Evolutionary conservation across 2,329 filamentous ascomycete species (phyloP).

Genomic region (Sporothrix globosa): DNA sequence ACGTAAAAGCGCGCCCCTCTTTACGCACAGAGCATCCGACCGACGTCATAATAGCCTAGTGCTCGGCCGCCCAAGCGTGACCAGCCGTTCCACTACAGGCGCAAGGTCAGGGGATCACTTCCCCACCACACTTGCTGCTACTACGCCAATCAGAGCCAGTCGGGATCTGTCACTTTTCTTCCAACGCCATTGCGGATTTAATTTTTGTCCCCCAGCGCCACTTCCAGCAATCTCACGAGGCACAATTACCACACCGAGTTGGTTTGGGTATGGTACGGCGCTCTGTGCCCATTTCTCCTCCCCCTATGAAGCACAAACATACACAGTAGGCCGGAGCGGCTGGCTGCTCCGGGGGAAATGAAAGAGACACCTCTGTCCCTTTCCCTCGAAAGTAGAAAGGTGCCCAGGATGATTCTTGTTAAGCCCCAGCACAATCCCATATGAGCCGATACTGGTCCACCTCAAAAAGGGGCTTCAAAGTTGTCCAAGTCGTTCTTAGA

Average conservation of each 20-base stretch:
- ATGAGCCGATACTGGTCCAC: neutral
- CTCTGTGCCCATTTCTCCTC: neutral
- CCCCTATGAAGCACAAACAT: conserved; percentile 1
- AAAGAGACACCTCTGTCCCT: neutral
- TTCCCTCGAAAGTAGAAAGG: neutral
- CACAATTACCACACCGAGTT: conserved; percentile 23
- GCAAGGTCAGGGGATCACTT: conserved; percentile 30
- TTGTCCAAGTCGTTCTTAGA: neutral
- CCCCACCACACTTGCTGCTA: conserved; percentile 26
- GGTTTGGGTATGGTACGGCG: conserved; percentile 14
- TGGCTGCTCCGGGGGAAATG: neutral
- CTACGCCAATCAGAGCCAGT: conserved; percentile 28
- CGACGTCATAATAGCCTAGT: conserved; percentile 32
- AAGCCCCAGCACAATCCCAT: neutral
- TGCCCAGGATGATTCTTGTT: neutral
- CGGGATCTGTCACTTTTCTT: conserved; percentile 27
- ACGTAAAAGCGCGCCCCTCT: conserved; percentile 4
- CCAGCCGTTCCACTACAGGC: conserved; percentile 32
- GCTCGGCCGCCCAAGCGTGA: conserved; percentile 28
- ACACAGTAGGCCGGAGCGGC: conserved; percentile 1
- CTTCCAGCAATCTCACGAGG: neutral
- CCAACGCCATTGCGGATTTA: conserved; percentile 9
- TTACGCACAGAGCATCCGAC: conserved; percentile 24
- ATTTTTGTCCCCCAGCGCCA: neutral
- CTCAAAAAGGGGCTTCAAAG: neutral